Evolutionary conservation across 2,329 filamentous ascomycete species (phyloP).

Genomic region (Celoporthe dispersa): DNA sequence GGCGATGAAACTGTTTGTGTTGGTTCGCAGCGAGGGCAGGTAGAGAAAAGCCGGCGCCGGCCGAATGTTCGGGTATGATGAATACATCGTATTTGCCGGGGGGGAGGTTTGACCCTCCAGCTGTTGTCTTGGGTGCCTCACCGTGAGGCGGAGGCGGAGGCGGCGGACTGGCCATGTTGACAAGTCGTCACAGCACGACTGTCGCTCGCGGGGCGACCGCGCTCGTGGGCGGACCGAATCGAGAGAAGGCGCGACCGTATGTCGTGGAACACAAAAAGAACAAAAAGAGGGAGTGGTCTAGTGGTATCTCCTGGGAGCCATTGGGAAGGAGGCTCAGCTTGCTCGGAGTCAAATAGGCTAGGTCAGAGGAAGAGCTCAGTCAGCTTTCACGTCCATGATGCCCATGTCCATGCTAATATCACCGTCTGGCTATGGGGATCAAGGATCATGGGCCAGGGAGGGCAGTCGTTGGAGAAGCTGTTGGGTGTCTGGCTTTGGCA

Average conservation of each 20-base stretch:
- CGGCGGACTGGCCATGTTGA: constrained; percentile 61
- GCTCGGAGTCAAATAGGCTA: constrained; percentile 20
- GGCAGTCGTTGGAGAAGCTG: neutral
- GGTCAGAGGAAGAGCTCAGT: neutral
- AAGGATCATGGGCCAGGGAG: neutral
- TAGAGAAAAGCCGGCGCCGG: constrained; percentile 89
- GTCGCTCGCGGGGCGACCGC: neutral
- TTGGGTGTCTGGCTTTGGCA: neutral
- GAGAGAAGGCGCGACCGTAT: constrained; percentile 26
- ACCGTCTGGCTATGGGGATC: neutral
- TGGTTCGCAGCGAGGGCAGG: constrained; percentile 84
- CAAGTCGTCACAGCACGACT: constrained; percentile 12
- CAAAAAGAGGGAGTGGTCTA: constrained; percentile 36
- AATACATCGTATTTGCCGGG: constrained; percentile 96
- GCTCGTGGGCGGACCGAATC: constrained; percentile 15
- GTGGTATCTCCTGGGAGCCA: constrained; percentile 44
- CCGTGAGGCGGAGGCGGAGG: constrained; percentile 89
- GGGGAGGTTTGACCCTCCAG: constrained; percentile 68
- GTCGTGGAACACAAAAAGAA: constrained; percentile 31
- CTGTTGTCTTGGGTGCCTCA: constrained; percentile 70
- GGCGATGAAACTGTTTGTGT: constrained; percentile 88
- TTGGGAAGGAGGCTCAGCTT: constrained; percentile 33
- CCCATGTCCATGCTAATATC: constrained; percentile 1
- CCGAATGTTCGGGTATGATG: constrained; percentile 89
- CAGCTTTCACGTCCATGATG: constrained; percentile 6